Conservation (phyloP, 2,329 filamentous ascomycete genomes). For the Rachicladosporium sp. region DNA sequence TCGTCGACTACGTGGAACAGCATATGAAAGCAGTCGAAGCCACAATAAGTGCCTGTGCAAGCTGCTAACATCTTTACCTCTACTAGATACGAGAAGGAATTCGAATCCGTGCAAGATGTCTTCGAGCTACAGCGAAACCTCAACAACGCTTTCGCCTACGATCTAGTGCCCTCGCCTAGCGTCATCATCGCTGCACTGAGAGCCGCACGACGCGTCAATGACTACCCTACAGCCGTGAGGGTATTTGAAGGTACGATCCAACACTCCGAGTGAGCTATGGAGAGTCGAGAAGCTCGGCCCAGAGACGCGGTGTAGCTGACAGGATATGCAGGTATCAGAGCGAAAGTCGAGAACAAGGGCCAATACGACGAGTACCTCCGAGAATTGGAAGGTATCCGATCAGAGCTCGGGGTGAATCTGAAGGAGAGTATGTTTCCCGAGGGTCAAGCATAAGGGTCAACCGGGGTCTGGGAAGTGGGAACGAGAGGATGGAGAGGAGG, state of each 20-base stretch:
- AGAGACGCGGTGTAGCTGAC: not conserved
- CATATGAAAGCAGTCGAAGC: too few relatives aligned
- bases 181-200: conserved; percentile 85
- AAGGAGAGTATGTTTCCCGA: conserved; percentile 87
- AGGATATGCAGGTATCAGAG: conserved; percentile 68
- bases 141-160: conserved; percentile 99
- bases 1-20: too few relatives aligned
- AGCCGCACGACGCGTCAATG: conserved; percentile 91
- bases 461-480: too few relatives aligned
- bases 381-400: conserved; percentile 81
- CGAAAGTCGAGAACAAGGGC: conserved; percentile 96
- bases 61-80: not conserved
- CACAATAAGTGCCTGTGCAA: not conserved
- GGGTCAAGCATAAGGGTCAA: conserved; percentile 10
- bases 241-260: conserved; percentile 83
- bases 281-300: not conserved
- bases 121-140: conserved; percentile 97
- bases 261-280: not conserved
- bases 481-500: too few relatives aligned
- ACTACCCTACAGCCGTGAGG: conserved; percentile 94
- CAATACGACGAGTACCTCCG: conserved; percentile 96
- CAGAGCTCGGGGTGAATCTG: conserved; percentile 82
- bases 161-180: conserved; percentile 88
- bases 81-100: conserved; percentile 96
- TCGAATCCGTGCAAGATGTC: conserved; percentile 92